Base-by-base conservation (phyloP, 1,139 yeast genomes). In the Yamadazyma spencermartinsiae region DNA sequence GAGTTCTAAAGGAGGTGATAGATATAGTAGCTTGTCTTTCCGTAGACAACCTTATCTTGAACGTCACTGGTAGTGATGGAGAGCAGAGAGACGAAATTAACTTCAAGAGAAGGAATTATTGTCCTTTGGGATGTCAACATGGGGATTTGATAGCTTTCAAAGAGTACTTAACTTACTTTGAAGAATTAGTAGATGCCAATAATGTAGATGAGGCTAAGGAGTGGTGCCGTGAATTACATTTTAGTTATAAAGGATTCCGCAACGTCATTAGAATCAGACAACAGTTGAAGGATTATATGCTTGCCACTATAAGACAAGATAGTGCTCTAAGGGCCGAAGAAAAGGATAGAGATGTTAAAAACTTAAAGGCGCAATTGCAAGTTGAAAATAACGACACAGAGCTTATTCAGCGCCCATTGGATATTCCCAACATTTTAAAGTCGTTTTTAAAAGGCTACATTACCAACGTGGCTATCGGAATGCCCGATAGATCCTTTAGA, bases 11-110 rank as follows among this genome's bases (percentile, higher is more conserved):
- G 2, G 77, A 83, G 1, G 95, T 87, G 1, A 74, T 92, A 28
- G 98, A 92, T 56, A 87, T 94, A 36, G 94, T 86, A 1, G 82
- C 98, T 0, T 90, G 98, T 62, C 72, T 94, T 27, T 88, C 96
- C 4, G 97, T 92, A 4, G 98, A 92, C 49, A 92, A 90, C 54
- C 69, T 94, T 52, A 63, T 94, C 21, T 56, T 86, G 49, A 88
- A 86, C 46, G 66, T 72, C 1, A 61, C 63, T 6, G 51, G 58
- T 21, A 95, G 96, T 4, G 74, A 80, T 36, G 83, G 87, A 3
- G 96, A 89, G 42, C 65, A 72, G 42, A 72, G 98, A 45, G 97
- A 92, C 52, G 96, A 86, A 43, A 78, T 90, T 15, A 78, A 82
- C 56, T 74, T 68, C 47, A 74, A 72, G 47, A 68, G 92, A 51